Conservation (phyloP, 805 yeast genomes). For the Cephaloascus albidus region DNA sequence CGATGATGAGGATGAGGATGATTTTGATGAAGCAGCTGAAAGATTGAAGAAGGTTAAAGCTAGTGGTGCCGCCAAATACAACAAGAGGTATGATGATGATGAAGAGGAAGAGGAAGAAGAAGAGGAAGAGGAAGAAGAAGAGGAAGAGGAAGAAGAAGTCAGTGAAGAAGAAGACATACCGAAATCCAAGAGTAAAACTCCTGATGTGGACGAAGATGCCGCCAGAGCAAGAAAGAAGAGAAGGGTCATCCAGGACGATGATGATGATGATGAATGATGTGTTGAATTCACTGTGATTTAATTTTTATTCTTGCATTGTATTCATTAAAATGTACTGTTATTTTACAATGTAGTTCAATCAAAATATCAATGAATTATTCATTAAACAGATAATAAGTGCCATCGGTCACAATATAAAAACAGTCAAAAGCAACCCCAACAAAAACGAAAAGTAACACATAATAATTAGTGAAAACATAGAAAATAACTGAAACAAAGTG, state of each 20-base stretch:
- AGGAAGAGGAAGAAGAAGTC: slow-evolving; percentile 26
- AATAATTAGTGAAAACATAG: not conserved
- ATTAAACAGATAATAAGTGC: not conserved
- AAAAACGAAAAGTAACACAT: not conserved
- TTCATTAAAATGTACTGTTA: too few species aligned
- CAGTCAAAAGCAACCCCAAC: not conserved
- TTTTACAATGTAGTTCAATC: not conserved
- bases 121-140: slow-evolving; percentile 8
- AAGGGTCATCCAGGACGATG: slow-evolving; percentile 44
- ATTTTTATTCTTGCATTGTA: too few species aligned
- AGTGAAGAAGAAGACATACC: slow-evolving; percentile 29
- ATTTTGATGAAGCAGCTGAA: slow-evolving; percentile 46
- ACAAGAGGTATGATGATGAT: slow-evolving; percentile 2
- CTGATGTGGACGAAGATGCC: slow-evolving; percentile 7
- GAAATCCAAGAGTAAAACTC: not conserved
- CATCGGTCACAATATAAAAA: not conserved
- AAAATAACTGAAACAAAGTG: not conserved
- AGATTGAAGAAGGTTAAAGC: slow-evolving; percentile 45
- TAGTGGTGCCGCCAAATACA: slow-evolving; percentile 45
- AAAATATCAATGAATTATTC: not conserved
- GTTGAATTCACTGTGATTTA: too few species aligned
- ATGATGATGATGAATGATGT: slow-evolving; percentile 34
- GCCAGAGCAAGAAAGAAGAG: slow-evolving; percentile 32
- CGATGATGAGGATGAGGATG: slow-evolving; percentile 34
- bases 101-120: slow-evolving; percentile 14